Evolutionary conservation across 345 rosid species (phyloP), one percentile per base, ranked within the genome.

Genomic region (Salix brachista): DNA sequence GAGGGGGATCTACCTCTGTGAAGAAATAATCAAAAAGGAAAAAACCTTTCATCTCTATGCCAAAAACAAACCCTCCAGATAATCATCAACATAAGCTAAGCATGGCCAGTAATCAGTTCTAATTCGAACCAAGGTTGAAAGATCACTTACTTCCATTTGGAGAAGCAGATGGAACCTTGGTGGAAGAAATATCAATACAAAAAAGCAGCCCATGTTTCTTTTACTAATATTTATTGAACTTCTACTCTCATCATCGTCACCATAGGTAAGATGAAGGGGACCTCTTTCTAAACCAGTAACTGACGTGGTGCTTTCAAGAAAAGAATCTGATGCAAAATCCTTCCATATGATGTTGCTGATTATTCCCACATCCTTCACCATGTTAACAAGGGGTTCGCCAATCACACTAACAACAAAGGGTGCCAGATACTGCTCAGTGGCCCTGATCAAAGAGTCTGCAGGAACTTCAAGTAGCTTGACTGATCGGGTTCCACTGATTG

Each of bases 41-140:
- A 23, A 67, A 65, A 77, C 68, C 65, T 76, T 65, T 68, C 26
- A 64, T 64, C 79, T 79, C 81, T 88, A 85, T 0, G 80, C 71
- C 80, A 89, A 80, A 85, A 84, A 92, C 76, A 96, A 87, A 42
- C 96, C 96, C 85, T 93, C 98, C 87, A 96, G 83, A 79, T 91
- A 96, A 79, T 92, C 99, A 81, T 93, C 99, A 68, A 93, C 88
- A 79, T 93, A 96, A 42, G 99, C 98, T 73, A 96, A 88, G 90
- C 97, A 96, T 9, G 98, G 99, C 99, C 99, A 93, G 77, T 93
- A 89, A 86, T 96, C 99, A 18, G 98, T 93, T 85, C 99, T 87
- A 71, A 96, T 89, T 67, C 92, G 92, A 71, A 93, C 98, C 75
- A 96, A 87, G 65, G 97, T 92, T 23, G 99, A 89, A 65, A 74